Percentiles rank a stretch among this genome's conserved stretches.
Evolutionary conservation across 352 stramenopile species (phyloP).

Genomic region (Phytophthora constricta): DNA sequence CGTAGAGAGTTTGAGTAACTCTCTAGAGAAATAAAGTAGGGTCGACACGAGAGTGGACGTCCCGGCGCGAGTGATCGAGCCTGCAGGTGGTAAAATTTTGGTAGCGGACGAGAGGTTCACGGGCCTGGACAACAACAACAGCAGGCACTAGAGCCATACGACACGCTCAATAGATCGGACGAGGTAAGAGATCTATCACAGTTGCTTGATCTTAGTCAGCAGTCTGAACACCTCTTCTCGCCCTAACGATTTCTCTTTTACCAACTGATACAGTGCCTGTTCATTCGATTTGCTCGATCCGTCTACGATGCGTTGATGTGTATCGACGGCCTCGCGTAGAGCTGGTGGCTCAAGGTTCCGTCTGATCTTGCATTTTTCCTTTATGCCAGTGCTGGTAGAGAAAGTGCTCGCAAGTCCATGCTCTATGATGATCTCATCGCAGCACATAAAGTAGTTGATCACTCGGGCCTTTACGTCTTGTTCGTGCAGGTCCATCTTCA

Average conservation of each 20-base stretch:
- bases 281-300: not conserved
- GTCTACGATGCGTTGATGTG: not conserved
- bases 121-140: too few species aligned
- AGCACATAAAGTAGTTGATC: slow-evolving; percentile 30
- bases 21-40: too few species aligned
- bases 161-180: too few species aligned
- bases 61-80: too few species aligned
- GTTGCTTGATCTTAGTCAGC: not conserved
- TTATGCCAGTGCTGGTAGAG: not conserved
- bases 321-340: not conserved
- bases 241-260: not conserved
- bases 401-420: not conserved
- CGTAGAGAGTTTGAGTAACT: too few species aligned
- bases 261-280: not conserved
- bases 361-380: not conserved
- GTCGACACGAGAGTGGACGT: too few species aligned
- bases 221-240: not conserved
- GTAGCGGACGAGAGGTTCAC: too few species aligned
- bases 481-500: slow-evolving; percentile 33
- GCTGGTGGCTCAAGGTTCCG: not conserved
- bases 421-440: slow-evolving; percentile 6
- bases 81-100: too few species aligned
- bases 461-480: slow-evolving; percentile 29
- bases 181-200: too few species aligned
- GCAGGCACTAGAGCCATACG: too few species aligned